Conservation (phyloP, 495 filamentous ascomycete genomes). For the Tuber melanosporum region DNA sequence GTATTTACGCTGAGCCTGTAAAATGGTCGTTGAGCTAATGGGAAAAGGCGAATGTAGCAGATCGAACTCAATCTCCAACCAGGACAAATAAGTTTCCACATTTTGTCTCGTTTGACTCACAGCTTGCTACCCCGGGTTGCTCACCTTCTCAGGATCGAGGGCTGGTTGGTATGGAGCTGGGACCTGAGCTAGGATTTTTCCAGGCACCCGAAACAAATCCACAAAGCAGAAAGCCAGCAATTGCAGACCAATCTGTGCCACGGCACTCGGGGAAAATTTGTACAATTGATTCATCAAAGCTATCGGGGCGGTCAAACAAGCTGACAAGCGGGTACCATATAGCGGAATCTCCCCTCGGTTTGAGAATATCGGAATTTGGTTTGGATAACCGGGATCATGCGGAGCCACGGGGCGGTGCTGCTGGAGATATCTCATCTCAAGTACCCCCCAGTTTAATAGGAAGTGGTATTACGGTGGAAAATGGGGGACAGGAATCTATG, state of each 20-base stretch:
- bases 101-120: neutral
- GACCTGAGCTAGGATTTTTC: constrained; percentile 1
- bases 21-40: neutral
- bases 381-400: neutral
- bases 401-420: neutral
- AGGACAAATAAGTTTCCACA: neutral
- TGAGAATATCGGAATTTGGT: neutral
- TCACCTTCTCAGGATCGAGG: neutral
- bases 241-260: neutral
- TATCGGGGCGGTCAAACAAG: neutral
- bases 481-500: neutral
- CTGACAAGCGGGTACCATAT: neutral
- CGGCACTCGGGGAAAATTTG: neutral
- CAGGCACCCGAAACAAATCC: neutral
- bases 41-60: neutral
- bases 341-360: neutral
- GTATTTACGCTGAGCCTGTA: neutral
- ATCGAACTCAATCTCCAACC: neutral
- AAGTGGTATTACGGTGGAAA: neutral
- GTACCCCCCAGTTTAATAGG: neutral
- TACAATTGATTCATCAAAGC: neutral
- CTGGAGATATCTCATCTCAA: neutral
- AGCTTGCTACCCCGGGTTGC: neutral
- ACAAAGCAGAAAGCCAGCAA: neutral
- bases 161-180: neutral